phyloP scores from a whole-genome alignment of 176 grass and related monocot species.

The Echinochloa phyllopogon region DNA sequence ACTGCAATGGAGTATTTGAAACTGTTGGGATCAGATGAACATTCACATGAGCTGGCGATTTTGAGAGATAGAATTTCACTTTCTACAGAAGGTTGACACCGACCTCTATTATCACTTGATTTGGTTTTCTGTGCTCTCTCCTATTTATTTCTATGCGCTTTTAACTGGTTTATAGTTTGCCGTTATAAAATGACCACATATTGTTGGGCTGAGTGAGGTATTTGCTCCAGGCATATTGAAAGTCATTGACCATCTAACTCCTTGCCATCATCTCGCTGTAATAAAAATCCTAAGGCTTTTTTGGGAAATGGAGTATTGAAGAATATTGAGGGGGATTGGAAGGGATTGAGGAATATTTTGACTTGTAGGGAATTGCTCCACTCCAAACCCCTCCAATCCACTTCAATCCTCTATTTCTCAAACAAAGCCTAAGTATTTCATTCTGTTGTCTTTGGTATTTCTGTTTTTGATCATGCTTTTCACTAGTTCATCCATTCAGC shows the following conservation, averaged over 20 bases:
- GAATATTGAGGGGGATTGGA: no score
- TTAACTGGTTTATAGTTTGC: background rate
- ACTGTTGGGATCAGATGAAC: conserved; percentile 85
- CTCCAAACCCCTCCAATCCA: no score
- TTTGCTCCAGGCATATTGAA: background rate
- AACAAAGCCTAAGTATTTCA: background rate
- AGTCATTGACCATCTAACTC: background rate
- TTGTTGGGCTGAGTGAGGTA: background rate
- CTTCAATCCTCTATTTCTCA: no score
- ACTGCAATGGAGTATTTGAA: conserved; percentile 98
- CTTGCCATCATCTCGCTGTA: background rate
- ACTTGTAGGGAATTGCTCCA: no score
- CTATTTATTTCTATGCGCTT: background rate
- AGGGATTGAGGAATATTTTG: no score
- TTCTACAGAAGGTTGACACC: conserved; percentile 60
- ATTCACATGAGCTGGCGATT: conserved; percentile 84
- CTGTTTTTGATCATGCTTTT: background rate
- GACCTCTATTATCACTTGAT: conserved; percentile 24
- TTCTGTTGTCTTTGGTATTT: conserved; percentile 2
- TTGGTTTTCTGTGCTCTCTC: conserved; percentile 15
- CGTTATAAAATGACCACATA: background rate
- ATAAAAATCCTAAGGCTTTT: conserved; percentile 2
- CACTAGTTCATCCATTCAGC: conserved; percentile 18
- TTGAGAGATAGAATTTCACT: conserved; percentile 86
- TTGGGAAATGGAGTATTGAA: no score